phyloP scores from a whole-genome alignment of 176 grass and related monocot genomes.

The Oryza brachyantha region DNA sequence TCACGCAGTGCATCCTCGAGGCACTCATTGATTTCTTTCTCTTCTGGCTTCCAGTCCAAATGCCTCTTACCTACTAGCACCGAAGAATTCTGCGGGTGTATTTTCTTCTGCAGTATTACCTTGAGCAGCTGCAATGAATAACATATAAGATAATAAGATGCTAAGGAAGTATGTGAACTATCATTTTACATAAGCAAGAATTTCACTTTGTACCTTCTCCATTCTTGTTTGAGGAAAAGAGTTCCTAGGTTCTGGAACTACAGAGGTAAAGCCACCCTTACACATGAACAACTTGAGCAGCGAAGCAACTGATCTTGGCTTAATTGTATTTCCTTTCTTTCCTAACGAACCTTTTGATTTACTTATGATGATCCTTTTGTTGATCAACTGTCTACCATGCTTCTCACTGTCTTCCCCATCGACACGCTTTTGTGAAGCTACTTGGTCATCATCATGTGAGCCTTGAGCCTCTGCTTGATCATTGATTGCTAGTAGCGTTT shows the following conservation, averaged over 20 bases:
- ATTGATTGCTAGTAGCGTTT: slow-evolving; percentile 34
- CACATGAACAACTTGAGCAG: slow-evolving; percentile 56
- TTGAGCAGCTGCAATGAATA: slow-evolving; percentile 50
- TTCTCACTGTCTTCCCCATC: slow-evolving; percentile 29
- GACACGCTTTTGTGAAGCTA: slow-evolving; percentile 11
- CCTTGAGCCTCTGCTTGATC: slow-evolving; percentile 26
- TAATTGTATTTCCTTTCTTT: slow-evolving; percentile 40
- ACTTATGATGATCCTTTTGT: slow-evolving; percentile 48
- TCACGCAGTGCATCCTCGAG: slow-evolving; percentile 39
- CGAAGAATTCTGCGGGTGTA: slow-evolving; percentile 60
- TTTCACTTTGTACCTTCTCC: slow-evolving; percentile 54
- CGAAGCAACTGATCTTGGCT: slow-evolving; percentile 57
- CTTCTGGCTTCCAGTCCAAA: slow-evolving; percentile 47
- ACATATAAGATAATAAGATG: slow-evolving; percentile 23
- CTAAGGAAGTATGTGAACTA: neutral
- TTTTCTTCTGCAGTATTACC: slow-evolving; percentile 80
- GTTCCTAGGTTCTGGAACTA: slow-evolving; percentile 51
- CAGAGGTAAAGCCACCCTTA: slow-evolving; percentile 50
- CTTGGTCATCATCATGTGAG: slow-evolving; percentile 21
- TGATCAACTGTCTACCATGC: slow-evolving; percentile 9
- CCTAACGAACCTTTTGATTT: slow-evolving; percentile 42
- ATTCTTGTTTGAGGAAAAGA: slow-evolving; percentile 73
- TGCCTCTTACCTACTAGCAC: slow-evolving; percentile 30
- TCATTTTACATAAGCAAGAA: neutral
- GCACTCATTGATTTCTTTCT: slow-evolving; percentile 38